Evolutionary conservation across 257 asterid species (phyloP), one percentile per base, ranked within the genome.

Genomic region (Solanum virginianum): DNA sequence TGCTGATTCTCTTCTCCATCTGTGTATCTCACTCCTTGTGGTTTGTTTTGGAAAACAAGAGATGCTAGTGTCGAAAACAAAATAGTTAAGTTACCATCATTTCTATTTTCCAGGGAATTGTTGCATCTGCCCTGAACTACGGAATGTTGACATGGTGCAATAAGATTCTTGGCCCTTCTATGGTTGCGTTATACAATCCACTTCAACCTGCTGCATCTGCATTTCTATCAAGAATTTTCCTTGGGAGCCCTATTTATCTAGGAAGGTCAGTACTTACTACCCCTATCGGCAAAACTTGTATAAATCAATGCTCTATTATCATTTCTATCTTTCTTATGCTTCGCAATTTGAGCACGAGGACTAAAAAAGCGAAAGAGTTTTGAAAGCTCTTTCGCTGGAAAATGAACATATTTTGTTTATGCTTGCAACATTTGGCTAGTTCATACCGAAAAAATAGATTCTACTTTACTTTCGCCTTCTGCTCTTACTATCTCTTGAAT

Each of bases 181-280:
- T 95, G 90, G 99, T 97, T 87, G 97, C 99, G 57, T 87, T 97
- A 53, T 97, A 97, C 85, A 93, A 87, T 87, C 99, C 99, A 1
- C 97, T 97, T 62, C 99, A 97, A 89, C 99, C 99, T 62, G 98
- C 93, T 84, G 93, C 93, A 4, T 95, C 99, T 10, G 94, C 99
- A 9, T 91, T 97, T 82, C 89, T 97, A 81, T 94, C 99, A 62
- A 90, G 92, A 86, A 85, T 95, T 85, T 97, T 97, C 91, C 96
- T 97, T 2, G 98, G 98, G 77, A 97, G 98, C 93, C 95, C 98
- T 8, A 90, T 97, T 88, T 97, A 95, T 90, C 89, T 97, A 83
- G 99, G 99, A 93, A 95, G 99, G 99, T 94, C 8, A 24, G 82
- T 15, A 24, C 82, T 13, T 75, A 49, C 45, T 75, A 22, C 45